Conservation (phyloP, 75 land plant genomes). For the Pinus albicaulis region DNA sequence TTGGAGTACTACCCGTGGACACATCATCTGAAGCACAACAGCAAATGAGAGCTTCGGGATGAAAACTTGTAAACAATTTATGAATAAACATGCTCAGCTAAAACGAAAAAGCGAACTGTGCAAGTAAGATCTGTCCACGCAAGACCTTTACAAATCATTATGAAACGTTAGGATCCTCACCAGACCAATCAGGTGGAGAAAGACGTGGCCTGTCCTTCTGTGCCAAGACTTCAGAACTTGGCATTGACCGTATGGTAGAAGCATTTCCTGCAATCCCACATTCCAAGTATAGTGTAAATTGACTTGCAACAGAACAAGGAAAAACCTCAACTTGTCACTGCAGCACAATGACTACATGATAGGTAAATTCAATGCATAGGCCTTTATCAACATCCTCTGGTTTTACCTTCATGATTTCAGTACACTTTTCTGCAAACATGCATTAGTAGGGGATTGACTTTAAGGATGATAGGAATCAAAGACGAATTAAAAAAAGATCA, state of each 20-base stretch:
- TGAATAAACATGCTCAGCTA: not conserved
- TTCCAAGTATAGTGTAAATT: not conserved
- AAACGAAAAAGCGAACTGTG: not conserved
- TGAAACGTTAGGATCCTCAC: not conserved
- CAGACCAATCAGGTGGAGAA: slow-evolving; percentile 4
- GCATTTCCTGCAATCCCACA: slow-evolving; percentile 6
- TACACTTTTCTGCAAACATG: not conserved
- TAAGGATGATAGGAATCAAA: not conserved
- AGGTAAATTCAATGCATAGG: not conserved
- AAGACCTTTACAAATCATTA: not conserved
- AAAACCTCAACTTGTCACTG: not conserved
- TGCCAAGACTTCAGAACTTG: slow-evolving; percentile 4
- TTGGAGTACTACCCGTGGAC: slow-evolving; percentile 10
- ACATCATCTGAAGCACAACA: slow-evolving; percentile 20
- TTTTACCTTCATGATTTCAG: not conserved
- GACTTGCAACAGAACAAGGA: not conserved
- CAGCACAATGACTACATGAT: not conserved
- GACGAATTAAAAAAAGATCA: not conserved
- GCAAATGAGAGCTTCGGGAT: not conserved
- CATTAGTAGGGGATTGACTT: not conserved
- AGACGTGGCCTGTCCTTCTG: not conserved
- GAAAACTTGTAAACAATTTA: not conserved
- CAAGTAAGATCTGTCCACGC: not conserved
- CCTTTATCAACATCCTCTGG: not conserved
- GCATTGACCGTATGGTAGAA: slow-evolving; percentile 3